A percentile compares a stretch with the other conserved stretches of the same genome.
Conservation (phyloP, 257 asterid genomes). For the Nemophila menziesii region DNA sequence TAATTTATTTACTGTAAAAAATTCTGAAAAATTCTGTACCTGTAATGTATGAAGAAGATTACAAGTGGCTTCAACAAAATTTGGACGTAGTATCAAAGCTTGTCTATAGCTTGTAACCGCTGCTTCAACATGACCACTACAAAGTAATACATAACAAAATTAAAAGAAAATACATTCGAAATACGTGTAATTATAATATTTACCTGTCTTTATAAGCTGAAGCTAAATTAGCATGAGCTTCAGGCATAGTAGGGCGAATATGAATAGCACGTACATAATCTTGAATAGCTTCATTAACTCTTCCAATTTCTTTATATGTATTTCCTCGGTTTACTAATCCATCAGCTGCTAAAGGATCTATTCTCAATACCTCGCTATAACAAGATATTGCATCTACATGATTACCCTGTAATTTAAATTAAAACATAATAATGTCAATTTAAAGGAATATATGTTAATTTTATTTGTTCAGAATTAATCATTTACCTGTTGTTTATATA, state of each 20-base stretch:
- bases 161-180: conserved; percentile 8
- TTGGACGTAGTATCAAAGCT: conserved; percentile 79
- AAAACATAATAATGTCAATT: conserved; percentile 4
- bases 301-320: conserved; percentile 90
- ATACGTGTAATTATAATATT: neutral
- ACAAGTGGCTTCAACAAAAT: conserved; percentile 97
- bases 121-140: conserved; percentile 83
- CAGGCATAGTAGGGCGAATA: conserved; percentile 93
- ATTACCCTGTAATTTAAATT: conserved; percentile 55
- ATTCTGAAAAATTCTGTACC: too few relatives aligned
- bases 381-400: conserved; percentile 93
- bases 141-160: conserved; percentile 7
- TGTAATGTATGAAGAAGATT: conserved; percentile 97
- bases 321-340: conserved; percentile 98
- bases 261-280: conserved; percentile 79
- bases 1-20: too few relatives aligned
- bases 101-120: conserved; percentile 91
- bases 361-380: conserved; percentile 89
- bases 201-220: conserved; percentile 97
- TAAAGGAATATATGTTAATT: neutral
- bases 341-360: conserved; percentile 94
- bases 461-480: too few relatives aligned
- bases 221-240: conserved; percentile 99
- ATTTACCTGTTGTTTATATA: conserved; percentile 88
- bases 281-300: conserved; percentile 89